A percentile compares a stretch with the other conserved stretches of the same genome.
Conservation (phyloP, 352 stramenopile species). For the Aphanomyces invadans region DNA sequence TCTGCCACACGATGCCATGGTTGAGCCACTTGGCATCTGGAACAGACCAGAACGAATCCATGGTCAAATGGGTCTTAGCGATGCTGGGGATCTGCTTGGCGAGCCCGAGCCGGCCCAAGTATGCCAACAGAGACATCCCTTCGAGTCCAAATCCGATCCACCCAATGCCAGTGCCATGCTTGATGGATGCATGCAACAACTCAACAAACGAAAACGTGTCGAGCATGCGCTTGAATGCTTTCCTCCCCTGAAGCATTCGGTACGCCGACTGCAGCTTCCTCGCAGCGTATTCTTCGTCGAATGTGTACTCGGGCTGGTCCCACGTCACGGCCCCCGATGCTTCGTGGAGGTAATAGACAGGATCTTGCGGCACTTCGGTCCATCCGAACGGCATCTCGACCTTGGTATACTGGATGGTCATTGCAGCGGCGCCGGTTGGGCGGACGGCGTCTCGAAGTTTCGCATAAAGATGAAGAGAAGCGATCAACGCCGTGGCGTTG, state of each 20-base stretch:
- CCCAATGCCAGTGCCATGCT: constrained; percentile 28
- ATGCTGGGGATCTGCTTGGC: constrained; percentile 40
- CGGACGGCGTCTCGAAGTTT: constrained; percentile 31
- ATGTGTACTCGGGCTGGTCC: constrained; percentile 54
- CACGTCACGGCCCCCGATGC: constrained; percentile 39
- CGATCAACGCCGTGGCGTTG: constrained; percentile 39
- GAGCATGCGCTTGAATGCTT: constrained; percentile 29
- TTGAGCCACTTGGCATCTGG: constrained; percentile 13
- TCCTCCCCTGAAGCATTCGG: constrained; percentile 39
- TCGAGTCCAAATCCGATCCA: constrained; percentile 72
- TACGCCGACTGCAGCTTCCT: constrained; percentile 54
- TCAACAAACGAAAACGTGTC: constrained; percentile 40
- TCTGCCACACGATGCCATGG: constrained; percentile 31
- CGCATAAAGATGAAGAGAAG: constrained; percentile 36
- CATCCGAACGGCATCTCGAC: constrained; percentile 61
- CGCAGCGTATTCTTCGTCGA: constrained; percentile 57
- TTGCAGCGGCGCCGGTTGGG: constrained; percentile 14
- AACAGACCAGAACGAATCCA: constrained; percentile 12
- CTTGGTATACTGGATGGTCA: constrained; percentile 41
- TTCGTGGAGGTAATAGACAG: constrained; percentile 44
- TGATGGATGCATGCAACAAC: constrained; percentile 29
- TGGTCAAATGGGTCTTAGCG: constrained; percentile 26
- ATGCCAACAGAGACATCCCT: constrained; percentile 46
- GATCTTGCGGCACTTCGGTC: constrained; percentile 28
- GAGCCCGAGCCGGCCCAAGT: constrained; percentile 53